Base-by-base conservation (phyloP, 2,329 filamentous ascomycete species). In the Fusarium verticillioides region DNA sequence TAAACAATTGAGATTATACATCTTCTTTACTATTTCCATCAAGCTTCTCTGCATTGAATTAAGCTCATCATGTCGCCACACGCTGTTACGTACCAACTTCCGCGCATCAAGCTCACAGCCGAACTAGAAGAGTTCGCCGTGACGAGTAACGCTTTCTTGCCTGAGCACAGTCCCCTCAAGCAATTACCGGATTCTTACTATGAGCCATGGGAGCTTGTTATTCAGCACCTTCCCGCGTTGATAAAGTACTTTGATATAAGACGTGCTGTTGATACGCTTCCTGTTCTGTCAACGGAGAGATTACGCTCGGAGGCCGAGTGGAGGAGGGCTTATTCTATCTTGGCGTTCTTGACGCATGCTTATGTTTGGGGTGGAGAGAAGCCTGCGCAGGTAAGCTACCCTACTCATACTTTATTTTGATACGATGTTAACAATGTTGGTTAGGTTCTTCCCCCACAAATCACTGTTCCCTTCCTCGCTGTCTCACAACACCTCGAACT, bases 331-430 rank as follows among this genome's bases (percentile, higher is more conserved):
- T 97, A 97, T 81, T 87, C 91, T 6, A 86, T 97, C 12, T 85
- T 98, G 46, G 90, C 89, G 0, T 96, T 97, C 78, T 87, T 97
- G 62, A 87, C 94, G 2, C 94, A 98, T 81, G 92, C 90, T 15
- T 97, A 97, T 81, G 91, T 98, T 26, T 98, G 96, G 96, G 94
- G 94, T 63, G 94, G 93, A 28, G 89, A 93, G 47, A 87, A 85
- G 62, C 93, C 95, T 4, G 86, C 88, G 69, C 93, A 96, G 83
- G 93, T 94, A n/a, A n/a, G n/a, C n/a, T n/a, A n/a, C n/a, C n/a
- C n/a, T n/a, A n/a, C n/a, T n/a, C n/a, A n/a, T n/a, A n/a, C n/a
- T n/a, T n/a, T n/a, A n/a, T n/a, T n/a, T n/a, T n/a, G n/a, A n/a
- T n/a, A n/a, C n/a, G n/a, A n/a, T n/a, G 49, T 73, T 81, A 50